Conservation (phyloP, 2,329 filamentous ascomycete species). For the Sporothrix pallida region DNA sequence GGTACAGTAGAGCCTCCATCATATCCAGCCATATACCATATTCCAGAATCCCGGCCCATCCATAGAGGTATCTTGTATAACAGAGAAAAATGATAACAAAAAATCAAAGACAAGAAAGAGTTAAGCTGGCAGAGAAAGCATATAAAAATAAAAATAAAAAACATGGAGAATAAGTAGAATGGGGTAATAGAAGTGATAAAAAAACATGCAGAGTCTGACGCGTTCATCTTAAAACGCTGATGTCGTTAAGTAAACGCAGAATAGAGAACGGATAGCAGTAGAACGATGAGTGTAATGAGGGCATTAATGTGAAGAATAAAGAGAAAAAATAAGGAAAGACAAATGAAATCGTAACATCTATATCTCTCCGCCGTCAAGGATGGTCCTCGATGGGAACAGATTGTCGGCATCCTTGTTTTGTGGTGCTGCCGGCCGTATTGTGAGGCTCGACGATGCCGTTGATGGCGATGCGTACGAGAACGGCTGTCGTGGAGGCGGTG, state of each 20-base stretch:
- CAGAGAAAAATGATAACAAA: neutral
- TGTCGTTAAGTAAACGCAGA: neutral
- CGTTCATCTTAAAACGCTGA: neutral
- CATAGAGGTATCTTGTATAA: neutral
- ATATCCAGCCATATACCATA: neutral
- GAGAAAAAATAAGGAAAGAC: neutral
- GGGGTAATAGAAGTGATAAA: too few relatives aligned
- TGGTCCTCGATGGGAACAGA: neutral
- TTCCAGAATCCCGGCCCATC: neutral
- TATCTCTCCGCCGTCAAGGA: neutral
- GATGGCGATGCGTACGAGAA: neutral
- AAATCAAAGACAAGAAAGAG: neutral
- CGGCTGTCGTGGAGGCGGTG: neutral
- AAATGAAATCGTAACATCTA: neutral
- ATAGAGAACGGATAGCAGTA: neutral
- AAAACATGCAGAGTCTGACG: too few relatives aligned
- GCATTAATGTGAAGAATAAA: neutral
- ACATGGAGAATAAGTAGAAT: too few relatives aligned
- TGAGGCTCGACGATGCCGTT: slow-evolving; percentile 6
- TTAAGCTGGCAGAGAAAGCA: neutral
- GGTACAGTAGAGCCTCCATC: neutral
- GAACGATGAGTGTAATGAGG: neutral
- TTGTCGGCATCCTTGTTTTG: neutral
- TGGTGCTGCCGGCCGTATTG: neutral
- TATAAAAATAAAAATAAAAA: neutral